Percentiles rank a stretch among this genome's conserved stretches.
Evolutionary conservation across 2,329 filamentous ascomycete genomes (phyloP).

Genomic region (Fonsecaea multimorphosa): DNA sequence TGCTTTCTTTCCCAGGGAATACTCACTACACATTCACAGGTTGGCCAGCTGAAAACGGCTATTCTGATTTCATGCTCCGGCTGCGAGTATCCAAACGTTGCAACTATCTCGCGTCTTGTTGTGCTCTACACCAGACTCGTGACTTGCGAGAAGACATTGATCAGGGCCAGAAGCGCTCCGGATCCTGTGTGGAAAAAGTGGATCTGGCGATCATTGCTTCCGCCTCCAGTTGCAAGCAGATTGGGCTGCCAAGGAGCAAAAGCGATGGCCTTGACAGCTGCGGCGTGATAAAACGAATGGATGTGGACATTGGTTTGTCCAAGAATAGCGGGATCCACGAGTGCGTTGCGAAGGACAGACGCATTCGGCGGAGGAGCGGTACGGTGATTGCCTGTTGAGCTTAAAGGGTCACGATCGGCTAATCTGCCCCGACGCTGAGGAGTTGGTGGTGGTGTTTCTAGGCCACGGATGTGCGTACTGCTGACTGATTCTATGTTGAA

Average conservation of each 20-base stretch:
- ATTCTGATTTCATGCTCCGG: conserved; percentile 88
- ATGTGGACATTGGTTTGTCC: conserved; percentile 57
- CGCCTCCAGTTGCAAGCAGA: conserved; percentile 87
- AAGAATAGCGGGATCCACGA: conserved; percentile 34
- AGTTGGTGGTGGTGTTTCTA: conserved; percentile 20
- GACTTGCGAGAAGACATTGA: conserved; percentile 90
- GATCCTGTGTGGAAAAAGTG: conserved; percentile 92
- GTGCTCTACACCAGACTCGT: conserved; percentile 91
- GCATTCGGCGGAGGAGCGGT: conserved; percentile 1
- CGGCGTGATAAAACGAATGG: conserved; percentile 78
- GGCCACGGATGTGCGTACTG: not conserved
- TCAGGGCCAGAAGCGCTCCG: conserved; percentile 83
- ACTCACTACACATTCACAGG: conserved; percentile 81
- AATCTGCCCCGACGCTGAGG: conserved; percentile 18
- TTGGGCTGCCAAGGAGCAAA: conserved; percentile 94
- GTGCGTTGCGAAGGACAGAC: conserved; percentile 26
- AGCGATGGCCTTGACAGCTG: conserved; percentile 94
- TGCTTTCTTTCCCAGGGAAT: conserved; percentile 71
- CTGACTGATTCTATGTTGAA: not conserved
- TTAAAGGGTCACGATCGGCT: conserved; percentile 2
- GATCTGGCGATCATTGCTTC: conserved; percentile 92
- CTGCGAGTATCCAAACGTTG: conserved; percentile 91
- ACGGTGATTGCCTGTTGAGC: not conserved
- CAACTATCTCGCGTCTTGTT: conserved; percentile 83
- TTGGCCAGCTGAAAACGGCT: conserved; percentile 93